Evolutionary conservation across 495 filamentous ascomycete genomes (phyloP), one percentile per base, ranked within the genome.

Genomic region (Lasiosphaeria miniovina): DNA sequence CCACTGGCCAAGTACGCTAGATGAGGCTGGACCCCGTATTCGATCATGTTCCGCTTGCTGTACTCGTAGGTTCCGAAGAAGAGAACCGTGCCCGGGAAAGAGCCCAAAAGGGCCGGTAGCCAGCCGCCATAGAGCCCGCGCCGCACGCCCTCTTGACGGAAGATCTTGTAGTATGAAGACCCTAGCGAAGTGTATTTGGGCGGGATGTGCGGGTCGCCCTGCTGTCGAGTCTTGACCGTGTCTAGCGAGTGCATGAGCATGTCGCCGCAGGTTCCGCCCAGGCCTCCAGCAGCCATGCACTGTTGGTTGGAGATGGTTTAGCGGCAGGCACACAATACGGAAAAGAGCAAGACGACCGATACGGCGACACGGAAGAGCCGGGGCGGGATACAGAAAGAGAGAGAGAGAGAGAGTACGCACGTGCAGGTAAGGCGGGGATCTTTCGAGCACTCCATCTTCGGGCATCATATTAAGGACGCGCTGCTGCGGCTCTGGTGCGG

Each of bases 161-260:
- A 89, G 61, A 98, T 98, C 1, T 88, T 96, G 65, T 86, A 80
- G 76, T 98, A 98, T 5, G 93, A 92, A 31, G 88, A 86, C 31
- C 88, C 87, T 74, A 96, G 86, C 24, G 91, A 91, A 1, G 89
- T 86, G 74, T 98, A 98, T 74, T 89, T 93, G 2, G 93, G 89
- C 15, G 93, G 94, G 52, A 94, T 82, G 65, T 90, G 86, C 36
- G 92, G 91, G 68, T 97, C 95, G 65, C 94, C 94, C 77, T 98
- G 94, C 74, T 98, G 94, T 54, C 94, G 84, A n/a, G 94, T 98
- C 75, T 98, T 98, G 56, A 98, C 94, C 7, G 94, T 98, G 76
- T 98, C 94, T 71, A 98, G 83, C 49, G 93, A 97, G 74, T 98
- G 94, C 95, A 98, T 98, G 60, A 98, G 78, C 84, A 98, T 90